Base-by-base conservation (phyloP, 2,329 filamentous ascomycete genomes). In the Kalaharituber pfeilii region DNA sequence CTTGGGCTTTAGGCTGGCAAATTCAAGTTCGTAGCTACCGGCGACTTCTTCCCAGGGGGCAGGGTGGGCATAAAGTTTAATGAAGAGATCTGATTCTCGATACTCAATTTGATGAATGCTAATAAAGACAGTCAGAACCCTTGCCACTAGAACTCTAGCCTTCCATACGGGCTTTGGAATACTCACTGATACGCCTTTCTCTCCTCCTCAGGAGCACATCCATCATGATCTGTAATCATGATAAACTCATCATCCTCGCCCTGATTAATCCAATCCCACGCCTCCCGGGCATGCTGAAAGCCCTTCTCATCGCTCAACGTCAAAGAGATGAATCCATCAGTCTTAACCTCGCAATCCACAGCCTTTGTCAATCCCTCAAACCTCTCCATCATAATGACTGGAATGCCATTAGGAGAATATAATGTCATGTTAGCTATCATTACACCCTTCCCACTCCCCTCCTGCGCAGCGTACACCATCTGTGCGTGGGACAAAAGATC, bases 391-490 rank as follows among this genome's bases (percentile, higher is more conserved):
- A 64, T 57, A 33, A 67, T 57, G 29, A 67, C 59, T 1, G 60
- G 61, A 9, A 63, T 57, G 4, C 61, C 57, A 22, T 59, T 50
- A 5, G 62, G 62, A 3, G 64, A 63, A 49, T 63, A 57, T 1
- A 67, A 53, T 1, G 63, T 66, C 62, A 67, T 65, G 49, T 67
- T 64, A 25, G 65, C 65, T 11, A 67, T 56, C 13, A 64, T 61
- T 0, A 65, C 55, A 39, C 49, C 50, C 49, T 54, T 56, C 18
- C 57, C 56, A 11, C 56, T 52, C 3, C 44, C 36, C 1, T 53
- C 51, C 1, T 44, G 51, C 2, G 57, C 39, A 9, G 57, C 59
- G 29, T 57, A 60, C 3, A 59, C 54, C 22, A 60, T 53, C 27
- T 56, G 47, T 4, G 55, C 55, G 39, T 60, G 49, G 8, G 30